A percentile compares a stretch with the other conserved stretches of the same genome.
phyloP scores from a whole-genome alignment of 2,329 filamentous ascomycete species.

The Venturia carpophila region DNA sequence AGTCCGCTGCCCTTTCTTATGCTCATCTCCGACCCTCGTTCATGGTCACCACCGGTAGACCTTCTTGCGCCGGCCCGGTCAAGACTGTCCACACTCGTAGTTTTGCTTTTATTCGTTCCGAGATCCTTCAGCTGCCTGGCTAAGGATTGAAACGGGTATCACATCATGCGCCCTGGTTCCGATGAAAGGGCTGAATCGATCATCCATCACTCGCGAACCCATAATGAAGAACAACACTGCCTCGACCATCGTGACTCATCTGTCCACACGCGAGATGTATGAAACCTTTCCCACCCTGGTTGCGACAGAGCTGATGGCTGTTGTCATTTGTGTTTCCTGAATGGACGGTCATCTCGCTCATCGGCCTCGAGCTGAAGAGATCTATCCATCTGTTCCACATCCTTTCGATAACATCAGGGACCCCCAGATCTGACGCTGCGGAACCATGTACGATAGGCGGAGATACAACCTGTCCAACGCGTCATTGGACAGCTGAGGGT shows the following conservation, averaged over 20 bases:
- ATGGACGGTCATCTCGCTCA: neutral
- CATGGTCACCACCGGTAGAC: neutral
- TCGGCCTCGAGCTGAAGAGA: neutral
- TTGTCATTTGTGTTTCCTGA: neutral
- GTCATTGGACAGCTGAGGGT: neutral
- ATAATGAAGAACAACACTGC: neutral
- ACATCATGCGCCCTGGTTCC: neutral
- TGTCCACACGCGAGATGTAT: neutral
- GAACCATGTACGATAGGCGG: neutral
- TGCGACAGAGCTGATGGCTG: neutral
- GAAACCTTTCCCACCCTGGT: neutral
- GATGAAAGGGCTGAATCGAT: neutral
- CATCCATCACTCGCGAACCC: neutral
- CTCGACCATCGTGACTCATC: neutral
- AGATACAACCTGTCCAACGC: neutral
- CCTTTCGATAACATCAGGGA: neutral
- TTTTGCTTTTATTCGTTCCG: slow-evolving; percentile 3
- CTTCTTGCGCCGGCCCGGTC: neutral
- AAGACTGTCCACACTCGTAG: neutral
- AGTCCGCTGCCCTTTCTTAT: neutral
- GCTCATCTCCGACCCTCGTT: slow-evolving; percentile 3
- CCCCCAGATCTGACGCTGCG: neutral
- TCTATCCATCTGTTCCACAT: neutral
- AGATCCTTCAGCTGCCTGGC: neutral
- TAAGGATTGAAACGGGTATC: neutral